Evolutionary conservation across 2,329 filamentous ascomycete species (phyloP), one percentile per base, ranked within the genome.

Genomic region (Ramularia endophylla): DNA sequence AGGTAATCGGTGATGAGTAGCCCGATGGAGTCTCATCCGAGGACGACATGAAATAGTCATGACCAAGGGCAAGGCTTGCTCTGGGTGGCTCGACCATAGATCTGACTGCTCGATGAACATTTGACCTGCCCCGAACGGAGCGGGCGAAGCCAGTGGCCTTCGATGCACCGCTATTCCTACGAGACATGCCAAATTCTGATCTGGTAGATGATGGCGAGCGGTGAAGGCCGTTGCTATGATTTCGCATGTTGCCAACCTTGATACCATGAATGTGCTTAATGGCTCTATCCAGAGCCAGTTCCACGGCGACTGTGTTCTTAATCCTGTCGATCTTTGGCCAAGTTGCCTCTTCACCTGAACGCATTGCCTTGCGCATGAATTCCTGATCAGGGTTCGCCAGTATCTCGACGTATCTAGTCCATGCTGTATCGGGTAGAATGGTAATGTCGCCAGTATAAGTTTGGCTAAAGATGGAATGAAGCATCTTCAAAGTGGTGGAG

Each of bases 401-500:
- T 18, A 95, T 80, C 7, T 77, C 75, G 1, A 85, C 82, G 16
- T 94, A 77, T 47, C 94, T 83, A 6, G 80, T 73, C 38, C 84
- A 79, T 4, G 76, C 77, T 43, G 94, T 82, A 40, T 87, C 80
- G 0, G 89, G 89, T 22, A 94, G 73, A 40, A 97, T 95, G 32
- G 88, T 97, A 59, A 97, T 95, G 63, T 97, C 89, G 5, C 90
- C 90, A 2, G 86, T 89, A 58, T 97, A 97, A 50, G 85, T 87
- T 57, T 97, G 90, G 50, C 81, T 89, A 36, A 97, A 72, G 12
- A 97, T 80, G 2, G 86, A 89, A 16, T 52, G 52, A 2, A 48
- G 29, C 61, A 95, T 94, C 37, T 50, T 51, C 15, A 52, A 28
- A 5, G 41, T 27, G 25, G 6, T 11, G 15, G 44, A 50, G 8